Percentiles rank a stretch among this genome's conserved stretches.
These are phyloP conservation scores for Paspalum vaginatum DNA, from an alignment of 176 grass and related monocot species.

Conservation along the genomic window DNA sequence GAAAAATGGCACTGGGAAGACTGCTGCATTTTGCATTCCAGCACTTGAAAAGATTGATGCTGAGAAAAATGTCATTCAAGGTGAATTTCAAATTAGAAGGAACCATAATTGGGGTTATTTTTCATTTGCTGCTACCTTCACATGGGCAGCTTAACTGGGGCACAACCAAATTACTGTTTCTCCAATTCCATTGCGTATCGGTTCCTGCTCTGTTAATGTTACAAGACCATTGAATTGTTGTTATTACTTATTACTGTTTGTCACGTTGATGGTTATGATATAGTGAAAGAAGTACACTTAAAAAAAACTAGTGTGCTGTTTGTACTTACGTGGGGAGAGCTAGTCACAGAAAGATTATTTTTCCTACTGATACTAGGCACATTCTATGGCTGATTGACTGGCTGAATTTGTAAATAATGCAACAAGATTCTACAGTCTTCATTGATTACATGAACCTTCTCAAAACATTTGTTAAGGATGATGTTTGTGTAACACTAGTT, in stretches of 20 bases:
- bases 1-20: conserved; percentile 79
- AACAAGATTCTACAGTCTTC: not conserved
- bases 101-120: not conserved
- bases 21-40: conserved; percentile 75
- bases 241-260: not conserved
- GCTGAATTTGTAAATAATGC: not conserved
- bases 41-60: conserved; percentile 80
- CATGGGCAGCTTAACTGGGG: not conserved
- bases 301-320: not conserved
- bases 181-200: not conserved
- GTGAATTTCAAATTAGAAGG: conserved; percentile 24
- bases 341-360: not conserved
- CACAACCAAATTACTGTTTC: not conserved
- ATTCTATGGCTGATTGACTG: conserved; percentile 6
- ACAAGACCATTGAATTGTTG: not conserved
- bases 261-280: not conserved
- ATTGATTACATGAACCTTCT: not conserved
- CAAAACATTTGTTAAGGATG: not conserved
- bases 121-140: not conserved
- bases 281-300: not conserved
- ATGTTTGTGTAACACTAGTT: conserved; percentile 16
- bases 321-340: not conserved
- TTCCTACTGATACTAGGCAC: not conserved
- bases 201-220: not conserved
- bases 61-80: conserved; percentile 63